Conservation (phyloP, 1,284 basidiomycete species). For the Moesziomyces antarcticus region DNA sequence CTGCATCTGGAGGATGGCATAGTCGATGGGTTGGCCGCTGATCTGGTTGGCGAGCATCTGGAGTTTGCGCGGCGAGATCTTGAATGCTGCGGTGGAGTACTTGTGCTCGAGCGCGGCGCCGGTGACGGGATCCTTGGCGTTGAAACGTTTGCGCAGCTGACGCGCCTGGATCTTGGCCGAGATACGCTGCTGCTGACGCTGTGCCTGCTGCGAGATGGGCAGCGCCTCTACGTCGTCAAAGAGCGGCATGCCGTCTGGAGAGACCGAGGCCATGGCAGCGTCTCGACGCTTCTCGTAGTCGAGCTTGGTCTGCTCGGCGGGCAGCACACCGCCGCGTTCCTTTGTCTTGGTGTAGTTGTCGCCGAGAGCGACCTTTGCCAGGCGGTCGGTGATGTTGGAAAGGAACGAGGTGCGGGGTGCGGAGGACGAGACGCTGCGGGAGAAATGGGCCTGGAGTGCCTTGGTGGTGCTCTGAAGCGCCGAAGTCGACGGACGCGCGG, state of each 20-base stretch:
- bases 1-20: conserved; percentile 94
- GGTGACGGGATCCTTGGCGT: conserved; percentile 42
- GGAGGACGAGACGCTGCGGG: conserved; percentile 30
- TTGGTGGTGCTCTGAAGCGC: conserved; percentile 1
- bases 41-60: conserved; percentile 89
- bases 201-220: conserved; percentile 35
- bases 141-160: conserved; percentile 59
- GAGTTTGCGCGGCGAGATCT: conserved; percentile 90
- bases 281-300: conserved; percentile 51
- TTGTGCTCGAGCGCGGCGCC: conserved; percentile 76
- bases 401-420: conserved; percentile 29
- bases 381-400: conserved; percentile 26
- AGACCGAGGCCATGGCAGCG: conserved; percentile 52
- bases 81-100: conserved; percentile 89
- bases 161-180: conserved; percentile 46
- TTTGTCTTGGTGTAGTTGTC: conserved; percentile 22
- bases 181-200: conserved; percentile 36
- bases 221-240: conserved; percentile 55
- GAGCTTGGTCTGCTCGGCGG: conserved; percentile 46
- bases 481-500: conserved; percentile 21
- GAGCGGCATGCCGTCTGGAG: conserved; percentile 57
- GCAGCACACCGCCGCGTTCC: conserved; percentile 55
- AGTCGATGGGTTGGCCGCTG: conserved; percentile 74
- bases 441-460: background rate
- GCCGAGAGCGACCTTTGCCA: conserved; percentile 39